Evolutionary conservation across 192 early-diverging fungal species (phyloP), one percentile per base, ranked within the genome.

Genomic region (Oehlia diaphana): DNA sequence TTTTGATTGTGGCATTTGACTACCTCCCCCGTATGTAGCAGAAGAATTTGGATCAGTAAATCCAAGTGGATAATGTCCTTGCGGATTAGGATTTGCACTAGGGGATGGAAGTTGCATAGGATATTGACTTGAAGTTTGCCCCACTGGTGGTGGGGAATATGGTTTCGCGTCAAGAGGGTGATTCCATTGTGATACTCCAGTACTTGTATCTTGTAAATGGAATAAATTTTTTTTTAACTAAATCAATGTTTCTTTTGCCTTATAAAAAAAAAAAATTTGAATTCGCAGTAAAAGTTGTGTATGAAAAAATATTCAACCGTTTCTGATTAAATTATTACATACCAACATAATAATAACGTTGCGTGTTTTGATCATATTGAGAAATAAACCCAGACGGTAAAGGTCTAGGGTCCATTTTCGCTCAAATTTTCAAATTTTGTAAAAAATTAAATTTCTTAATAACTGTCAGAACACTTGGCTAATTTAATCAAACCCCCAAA

Each of bases 371-470:
- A 42, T 81, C 76, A 50, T 19, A 81, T 63, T 81, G 69, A 31
- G 81, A 81, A n/a, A 70, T 63, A 74, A 74, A 81, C 14, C 81
- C 81, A 64, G 81, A 76, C n/a, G 81, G 81, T 23, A 81, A 78
- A 23, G 74, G 74, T 31, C 75, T 69, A 35, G 76, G 76, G 28
- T 81, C 65, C 65, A 67, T 67, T 23, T n/a, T 67, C 39, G 39
- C 39, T 42, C 35, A 37, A 37, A 37, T 2, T 37, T 37, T 42
- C 35, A 37, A 37, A 37, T 2, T 37, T 37, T 3, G 35, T 4
- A 37, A 37, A 37, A 37, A 37, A 37, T 2, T 37, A 37, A 4
- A 4, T 37, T 37, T 37, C 35, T 37, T 4, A 9, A n/a, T 26
- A 7, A 63, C n/a, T 9, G 2, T 37, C 35, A 37, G 10, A 26